phyloP scores from a whole-genome alignment of 805 yeast species.

The Saturnispora dispora region DNA sequence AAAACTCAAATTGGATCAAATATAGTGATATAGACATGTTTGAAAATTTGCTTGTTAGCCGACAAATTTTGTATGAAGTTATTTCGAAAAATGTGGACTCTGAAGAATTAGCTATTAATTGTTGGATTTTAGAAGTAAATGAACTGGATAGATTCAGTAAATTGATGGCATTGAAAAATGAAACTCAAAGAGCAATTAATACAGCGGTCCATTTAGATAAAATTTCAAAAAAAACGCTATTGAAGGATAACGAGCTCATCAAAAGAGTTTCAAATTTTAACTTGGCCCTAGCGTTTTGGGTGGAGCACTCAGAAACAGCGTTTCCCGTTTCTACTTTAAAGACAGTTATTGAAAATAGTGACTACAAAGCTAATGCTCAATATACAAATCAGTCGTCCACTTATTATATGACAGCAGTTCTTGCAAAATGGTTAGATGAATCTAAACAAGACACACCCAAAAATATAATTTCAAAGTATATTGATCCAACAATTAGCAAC shows the following conservation, averaged over 20 bases:
- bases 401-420: constrained; percentile 22
- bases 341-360: constrained; percentile 19
- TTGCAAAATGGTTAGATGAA: constrained; percentile 63
- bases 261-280: constrained; percentile 32
- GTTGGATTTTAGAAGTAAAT: constrained; percentile 21
- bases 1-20: constrained; percentile 31
- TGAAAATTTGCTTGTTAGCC: constrained; percentile 37
- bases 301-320: constrained; percentile 40
- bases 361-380: background rate
- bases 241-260: constrained; percentile 8
- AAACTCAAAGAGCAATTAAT: constrained; percentile 43
- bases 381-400: background rate
- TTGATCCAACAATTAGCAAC: constrained; percentile 35
- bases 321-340: constrained; percentile 50
- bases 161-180: constrained; percentile 30
- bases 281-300: constrained; percentile 59
- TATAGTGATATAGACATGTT: constrained; percentile 27
- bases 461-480: constrained; percentile 47
- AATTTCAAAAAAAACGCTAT: constrained; percentile 20
- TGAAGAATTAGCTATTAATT: background rate
- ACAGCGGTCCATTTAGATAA: constrained; percentile 38
- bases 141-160: constrained; percentile 38
- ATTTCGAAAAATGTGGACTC: background rate
- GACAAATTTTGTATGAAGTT: constrained; percentile 32
- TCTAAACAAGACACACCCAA: constrained; percentile 62